These are phyloP conservation scores for Clarireedia homoeocarpa DNA, from an alignment of 2,329 filamentous ascomycete genomes.

Conservation along the genomic window DNA sequence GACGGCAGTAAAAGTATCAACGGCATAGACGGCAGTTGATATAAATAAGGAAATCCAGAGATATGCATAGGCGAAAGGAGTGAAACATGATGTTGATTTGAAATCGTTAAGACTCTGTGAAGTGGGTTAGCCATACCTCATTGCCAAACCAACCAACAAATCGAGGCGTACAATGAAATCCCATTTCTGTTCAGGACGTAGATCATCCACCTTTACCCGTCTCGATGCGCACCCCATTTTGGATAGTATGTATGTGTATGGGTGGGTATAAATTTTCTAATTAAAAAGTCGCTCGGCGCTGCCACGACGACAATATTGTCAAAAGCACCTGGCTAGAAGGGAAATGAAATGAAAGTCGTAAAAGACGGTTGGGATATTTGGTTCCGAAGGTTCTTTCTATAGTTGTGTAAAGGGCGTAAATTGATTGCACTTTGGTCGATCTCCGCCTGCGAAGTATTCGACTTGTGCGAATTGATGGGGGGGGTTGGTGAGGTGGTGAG, in stretches of 20 bases:
- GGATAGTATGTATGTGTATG: conserved; percentile 2
- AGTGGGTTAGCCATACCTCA: conserved; percentile 7
- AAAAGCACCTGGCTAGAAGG: conserved; percentile 16
- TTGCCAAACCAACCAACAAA: too few relatives aligned
- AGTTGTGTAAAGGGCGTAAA: conserved; percentile 21
- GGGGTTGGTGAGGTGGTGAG: not conserved
- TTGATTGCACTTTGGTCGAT: conserved; percentile 36
- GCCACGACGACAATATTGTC: conserved; percentile 14
- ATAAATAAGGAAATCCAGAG: conserved; percentile 73
- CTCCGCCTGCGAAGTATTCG: conserved; percentile 43
- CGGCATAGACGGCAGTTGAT: conserved; percentile 75
- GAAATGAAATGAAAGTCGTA: conserved; percentile 6
- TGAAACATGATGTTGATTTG: conserved; percentile 70
- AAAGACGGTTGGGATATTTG: conserved; percentile 10
- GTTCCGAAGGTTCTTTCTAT: conserved; percentile 9
- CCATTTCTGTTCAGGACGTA: conserved; percentile 85
- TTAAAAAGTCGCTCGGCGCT: conserved; percentile 16
- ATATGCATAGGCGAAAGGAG: conserved; percentile 74
- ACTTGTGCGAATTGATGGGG: conserved; percentile 27
- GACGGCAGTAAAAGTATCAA: conserved; percentile 89
- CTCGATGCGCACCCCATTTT: conserved; percentile 59
- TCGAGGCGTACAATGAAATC: conserved; percentile 68
- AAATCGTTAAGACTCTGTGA: conserved; percentile 63
- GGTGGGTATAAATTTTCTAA: not conserved
- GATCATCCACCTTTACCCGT: conserved; percentile 53